These are phyloP conservation scores for Ascochyta viciae-villosae DNA, from an alignment of 2,329 filamentous ascomycete species.

Conservation along the genomic window DNA sequence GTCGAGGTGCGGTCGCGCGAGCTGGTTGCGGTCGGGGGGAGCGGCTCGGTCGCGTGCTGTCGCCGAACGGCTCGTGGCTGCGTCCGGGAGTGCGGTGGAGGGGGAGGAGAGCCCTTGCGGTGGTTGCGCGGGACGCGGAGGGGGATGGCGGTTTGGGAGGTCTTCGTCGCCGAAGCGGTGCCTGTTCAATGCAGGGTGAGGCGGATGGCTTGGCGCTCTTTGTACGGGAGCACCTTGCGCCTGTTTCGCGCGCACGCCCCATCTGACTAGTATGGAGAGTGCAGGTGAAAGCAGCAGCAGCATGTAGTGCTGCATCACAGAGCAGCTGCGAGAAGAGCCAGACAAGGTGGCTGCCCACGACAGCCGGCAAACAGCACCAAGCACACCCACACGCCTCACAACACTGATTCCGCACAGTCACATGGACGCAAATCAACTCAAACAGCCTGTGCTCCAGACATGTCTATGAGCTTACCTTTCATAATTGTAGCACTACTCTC, in stretches of 20 bases:
- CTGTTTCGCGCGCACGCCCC: not conserved
- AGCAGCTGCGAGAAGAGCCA: not conserved
- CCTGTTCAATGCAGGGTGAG: slow-evolving; percentile 21
- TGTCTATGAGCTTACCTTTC: too few species aligned
- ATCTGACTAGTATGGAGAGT: not conserved
- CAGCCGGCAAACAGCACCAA: slow-evolving; percentile 1
- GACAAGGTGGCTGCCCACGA: not conserved
- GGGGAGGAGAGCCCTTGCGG: slow-evolving; percentile 36
- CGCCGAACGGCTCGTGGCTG: slow-evolving; percentile 32
- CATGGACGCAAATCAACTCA: not conserved
- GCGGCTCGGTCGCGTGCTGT: slow-evolving; percentile 31
- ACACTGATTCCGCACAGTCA: slow-evolving; percentile 13
- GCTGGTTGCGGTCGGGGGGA: slow-evolving; percentile 15
- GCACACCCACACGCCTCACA: not conserved
- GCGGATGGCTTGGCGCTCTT: slow-evolving; percentile 28
- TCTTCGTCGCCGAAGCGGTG: slow-evolving; percentile 1
- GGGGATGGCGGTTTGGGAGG: slow-evolving; percentile 38
- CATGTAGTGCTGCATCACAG: not conserved
- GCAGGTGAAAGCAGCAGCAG: not conserved
- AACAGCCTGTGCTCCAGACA: not conserved
- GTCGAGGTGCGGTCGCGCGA: slow-evolving; percentile 28
- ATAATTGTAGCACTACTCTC: too few species aligned
- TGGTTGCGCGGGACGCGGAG: slow-evolving; percentile 38
- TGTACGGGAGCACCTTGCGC: slow-evolving; percentile 9
- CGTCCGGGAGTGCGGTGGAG: slow-evolving; percentile 34